Percentiles rank a stretch among this genome's conserved stretches.
These are phyloP conservation scores for Yamadazyma sp. DNA, from an alignment of 805 yeast genomes.

Conservation along the genomic window DNA sequence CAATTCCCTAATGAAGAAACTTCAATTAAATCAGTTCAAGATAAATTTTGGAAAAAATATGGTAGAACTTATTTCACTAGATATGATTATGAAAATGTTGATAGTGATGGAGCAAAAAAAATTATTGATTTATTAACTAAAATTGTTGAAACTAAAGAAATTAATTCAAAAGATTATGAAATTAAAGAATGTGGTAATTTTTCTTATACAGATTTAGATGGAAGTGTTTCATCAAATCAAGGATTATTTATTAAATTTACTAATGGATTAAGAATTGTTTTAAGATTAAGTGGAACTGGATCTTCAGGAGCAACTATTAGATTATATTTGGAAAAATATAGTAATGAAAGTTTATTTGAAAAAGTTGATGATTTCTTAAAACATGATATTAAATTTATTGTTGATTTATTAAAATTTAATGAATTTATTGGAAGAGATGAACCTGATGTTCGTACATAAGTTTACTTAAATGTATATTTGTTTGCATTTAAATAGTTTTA, in stretches of 20 bases:
- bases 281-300: conserved; percentile 95
- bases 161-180: conserved; percentile 45
- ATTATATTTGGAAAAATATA: conserved; percentile 85
- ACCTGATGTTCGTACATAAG: conserved; percentile 80
- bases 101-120: conserved; percentile 67
- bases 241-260: conserved; percentile 82
- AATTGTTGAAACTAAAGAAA: conserved; percentile 26
- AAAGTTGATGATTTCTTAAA: conserved; percentile 68
- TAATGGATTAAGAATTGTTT: conserved; percentile 81
- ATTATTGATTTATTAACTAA: conserved; percentile 49
- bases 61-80: conserved; percentile 98
- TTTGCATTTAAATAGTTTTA: no score
- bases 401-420: conserved; percentile 67
- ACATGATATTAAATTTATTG: conserved; percentile 58
- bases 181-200: conserved; percentile 84
- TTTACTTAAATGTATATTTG: no score
- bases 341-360: conserved; percentile 44
- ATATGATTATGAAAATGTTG: conserved; percentile 87
- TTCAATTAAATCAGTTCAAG: conserved; percentile 76
- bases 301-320: conserved; percentile 97
- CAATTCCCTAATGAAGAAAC: conserved; percentile 54
- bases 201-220: conserved; percentile 91
- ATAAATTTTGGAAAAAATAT: conserved; percentile 82
- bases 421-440: conserved; percentile 74
- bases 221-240: conserved; percentile 82